Conservation (phyloP, 768 basidiomycete genomes). For the Termitomyces sp. region DNA sequence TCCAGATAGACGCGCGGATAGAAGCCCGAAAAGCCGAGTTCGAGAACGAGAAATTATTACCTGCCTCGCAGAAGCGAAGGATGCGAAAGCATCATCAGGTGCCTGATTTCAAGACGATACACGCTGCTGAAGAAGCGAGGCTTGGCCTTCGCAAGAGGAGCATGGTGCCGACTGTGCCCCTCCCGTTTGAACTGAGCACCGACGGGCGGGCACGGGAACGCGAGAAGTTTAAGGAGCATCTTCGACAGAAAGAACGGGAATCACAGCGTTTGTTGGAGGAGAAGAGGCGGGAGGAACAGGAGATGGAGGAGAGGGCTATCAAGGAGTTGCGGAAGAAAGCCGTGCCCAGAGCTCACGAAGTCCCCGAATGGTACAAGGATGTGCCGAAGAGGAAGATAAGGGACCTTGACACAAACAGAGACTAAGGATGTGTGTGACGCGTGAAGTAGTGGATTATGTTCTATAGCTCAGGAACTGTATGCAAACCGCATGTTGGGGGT, state of each 20-base stretch:
- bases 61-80: conserved; percentile 13
- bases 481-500: neutral
- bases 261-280: conserved; percentile 42
- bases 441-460: neutral
- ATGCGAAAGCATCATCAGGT: conserved; percentile 12
- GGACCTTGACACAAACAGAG: conserved; percentile 6
- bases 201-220: conserved; percentile 56
- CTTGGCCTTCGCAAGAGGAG: conserved; percentile 40
- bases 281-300: conserved; percentile 38
- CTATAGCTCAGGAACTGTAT: neutral
- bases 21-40: conserved; percentile 38
- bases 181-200: conserved; percentile 44
- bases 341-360: conserved; percentile 62
- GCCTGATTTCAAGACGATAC: conserved; percentile 52
- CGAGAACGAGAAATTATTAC: conserved; percentile 23
- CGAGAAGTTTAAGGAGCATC: conserved; percentile 54
- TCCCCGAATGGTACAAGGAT: conserved; percentile 75
- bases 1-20: conserved; percentile 43
- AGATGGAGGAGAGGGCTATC: conserved; percentile 56
- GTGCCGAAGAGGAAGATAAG: conserved; percentile 50
- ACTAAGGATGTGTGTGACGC: neutral
- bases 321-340: conserved; percentile 57
- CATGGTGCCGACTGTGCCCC: conserved; percentile 41
- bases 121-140: conserved; percentile 42
- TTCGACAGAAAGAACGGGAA: conserved; percentile 53